phyloP scores from a whole-genome alignment of 1,284 basidiomycete species.

The Fomitopsis pinicola region DNA sequence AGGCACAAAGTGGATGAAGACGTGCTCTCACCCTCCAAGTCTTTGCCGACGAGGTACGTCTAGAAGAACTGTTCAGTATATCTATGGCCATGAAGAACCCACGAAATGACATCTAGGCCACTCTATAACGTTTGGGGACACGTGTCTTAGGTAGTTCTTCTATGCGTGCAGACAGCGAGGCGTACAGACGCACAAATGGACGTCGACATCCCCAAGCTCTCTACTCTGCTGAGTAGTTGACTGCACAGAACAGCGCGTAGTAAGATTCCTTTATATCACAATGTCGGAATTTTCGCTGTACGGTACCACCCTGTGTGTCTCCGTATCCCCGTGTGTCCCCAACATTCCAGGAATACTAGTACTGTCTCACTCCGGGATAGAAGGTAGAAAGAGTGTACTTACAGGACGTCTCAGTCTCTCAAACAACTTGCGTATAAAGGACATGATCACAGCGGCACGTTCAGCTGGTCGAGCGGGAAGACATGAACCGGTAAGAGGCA shows the following conservation, averaged over 20 bases:
- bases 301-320: no score
- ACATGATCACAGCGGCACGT: constrained; percentile 11
- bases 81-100: background rate
- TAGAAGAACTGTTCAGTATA: background rate
- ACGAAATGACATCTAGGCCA: background rate
- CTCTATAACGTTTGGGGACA: background rate
- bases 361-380: background rate
- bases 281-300: no score
- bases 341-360: no score
- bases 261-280: no score
- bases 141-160: no score
- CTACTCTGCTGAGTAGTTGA: no score
- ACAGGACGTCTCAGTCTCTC: constrained; percentile 20
- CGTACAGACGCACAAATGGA: no score
- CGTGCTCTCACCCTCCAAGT: constrained; percentile 22
- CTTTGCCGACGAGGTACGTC: constrained; percentile 23
- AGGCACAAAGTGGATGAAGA: background rate
- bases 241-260: no score
- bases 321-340: no score
- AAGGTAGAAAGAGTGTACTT: constrained; percentile 7
- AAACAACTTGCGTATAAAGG: constrained; percentile 20
- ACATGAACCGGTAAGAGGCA: background rate
- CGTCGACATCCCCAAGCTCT: no score
- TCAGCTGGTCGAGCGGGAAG: background rate
- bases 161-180: no score